phyloP scores from a whole-genome alignment of 371 early-diverging fungal genomes.

The Thermomucor indicae-seudaticae region DNA sequence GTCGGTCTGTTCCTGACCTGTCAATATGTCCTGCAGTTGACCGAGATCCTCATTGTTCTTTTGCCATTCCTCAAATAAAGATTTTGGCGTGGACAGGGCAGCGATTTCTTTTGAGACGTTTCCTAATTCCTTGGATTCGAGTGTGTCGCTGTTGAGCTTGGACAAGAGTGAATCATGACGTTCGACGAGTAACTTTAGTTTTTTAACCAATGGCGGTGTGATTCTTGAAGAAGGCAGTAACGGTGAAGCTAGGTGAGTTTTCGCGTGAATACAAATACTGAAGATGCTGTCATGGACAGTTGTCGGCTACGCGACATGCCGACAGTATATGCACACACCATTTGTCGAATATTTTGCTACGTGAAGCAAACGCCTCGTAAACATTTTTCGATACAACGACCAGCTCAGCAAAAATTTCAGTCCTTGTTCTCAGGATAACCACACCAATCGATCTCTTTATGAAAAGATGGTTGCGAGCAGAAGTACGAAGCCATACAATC shows the following conservation, averaged over 20 bases:
- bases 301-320: no score
- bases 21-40: slow-evolving; percentile 25
- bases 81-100: slow-evolving; percentile 18
- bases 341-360: no score
- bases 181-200: slow-evolving; percentile 18
- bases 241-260: background rate
- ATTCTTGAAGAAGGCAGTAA: slow-evolving; percentile 26
- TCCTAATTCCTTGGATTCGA: slow-evolving; percentile 19
- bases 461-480: no score
- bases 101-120: slow-evolving; percentile 35
- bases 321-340: no score
- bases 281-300: background rate
- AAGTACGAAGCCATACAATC: no score
- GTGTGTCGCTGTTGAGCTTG: slow-evolving; percentile 21
- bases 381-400: no score
- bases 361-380: no score
- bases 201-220: slow-evolving; percentile 28
- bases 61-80: slow-evolving; percentile 35
- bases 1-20: slow-evolving; percentile 19
- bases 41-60: slow-evolving; percentile 21
- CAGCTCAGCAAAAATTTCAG: no score
- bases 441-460: no score
- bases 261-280: background rate
- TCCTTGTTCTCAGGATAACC: no score
- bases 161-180: slow-evolving; percentile 33